A percentile compares a stretch with the other conserved stretches of the same genome.
phyloP scores from a whole-genome alignment of 768 basidiomycete genomes.

The Podaxis sp. region DNA sequence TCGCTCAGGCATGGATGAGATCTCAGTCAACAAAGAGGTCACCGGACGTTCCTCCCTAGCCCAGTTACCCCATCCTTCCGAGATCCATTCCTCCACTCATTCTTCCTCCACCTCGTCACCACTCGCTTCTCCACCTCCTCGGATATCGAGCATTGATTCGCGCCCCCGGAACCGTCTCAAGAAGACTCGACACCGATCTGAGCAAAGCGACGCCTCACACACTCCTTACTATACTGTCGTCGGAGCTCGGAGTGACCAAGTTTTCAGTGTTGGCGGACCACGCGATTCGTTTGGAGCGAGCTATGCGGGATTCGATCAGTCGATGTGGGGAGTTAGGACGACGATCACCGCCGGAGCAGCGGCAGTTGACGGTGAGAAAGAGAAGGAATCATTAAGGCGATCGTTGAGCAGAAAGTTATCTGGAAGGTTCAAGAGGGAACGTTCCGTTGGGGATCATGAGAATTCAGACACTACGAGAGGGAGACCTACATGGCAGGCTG shows the following conservation, averaged over 20 bases:
- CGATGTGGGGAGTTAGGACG: neutral
- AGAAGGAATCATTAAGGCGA: neutral
- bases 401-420: conserved; percentile 6
- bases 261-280: neutral
- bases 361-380: neutral
- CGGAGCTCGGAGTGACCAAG: neutral
- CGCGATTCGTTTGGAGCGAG: conserved; percentile 1
- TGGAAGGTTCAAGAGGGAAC: conserved; percentile 4
- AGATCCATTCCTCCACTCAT: neutral
- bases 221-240: conserved; percentile 7
- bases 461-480: neutral
- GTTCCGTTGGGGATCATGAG: neutral
- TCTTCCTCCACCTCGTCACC: neutral
- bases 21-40: neutral
- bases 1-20: neutral
- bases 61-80: neutral
- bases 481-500: neutral
- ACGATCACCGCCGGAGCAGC: neutral
- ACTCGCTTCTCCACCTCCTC: neutral
- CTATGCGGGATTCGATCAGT: neutral
- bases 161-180: neutral
- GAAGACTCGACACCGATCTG: neutral
- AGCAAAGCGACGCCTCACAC: neutral
- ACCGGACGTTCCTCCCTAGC: neutral
- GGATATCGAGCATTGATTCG: neutral